Base-by-base conservation (phyloP, 345 rosid genomes). In the Viola odorata region DNA sequence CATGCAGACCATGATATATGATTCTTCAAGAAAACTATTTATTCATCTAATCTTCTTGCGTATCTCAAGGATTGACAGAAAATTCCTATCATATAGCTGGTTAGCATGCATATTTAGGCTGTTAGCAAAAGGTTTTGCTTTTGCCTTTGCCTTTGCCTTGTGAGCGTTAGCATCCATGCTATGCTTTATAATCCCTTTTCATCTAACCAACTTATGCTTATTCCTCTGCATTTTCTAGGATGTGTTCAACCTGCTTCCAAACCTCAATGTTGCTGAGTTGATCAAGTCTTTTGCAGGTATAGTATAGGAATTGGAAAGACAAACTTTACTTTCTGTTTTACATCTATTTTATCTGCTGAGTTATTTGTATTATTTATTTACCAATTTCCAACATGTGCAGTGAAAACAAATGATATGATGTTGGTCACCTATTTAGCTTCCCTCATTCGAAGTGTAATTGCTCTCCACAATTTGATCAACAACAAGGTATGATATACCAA, bases 391-490 rank as follows among this genome's bases (percentile, higher is more conserved):
- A 41, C 7, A 37, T 64, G 39, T 69, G 79, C 87, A 86, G 94
- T 86, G 77, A 89, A 89, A 84, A 89, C 94, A 45, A 86, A 89
- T 69, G 96, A 84, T 77, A 86, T 84, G 96, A 89, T 89, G 96
- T 72, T 86, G 67, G 96, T 89, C 23, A 86, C 81, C 47, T 86
- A 86, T 69, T 81, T 89, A 53, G 84, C 94, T 17, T 89, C 96
- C 48, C 88, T 89, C 62, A 83, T 84, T 58, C 77, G 94, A 57
- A 86, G 94, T 64, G 91, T 86, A 41, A 84, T 92, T 45, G 98
- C 98, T 0, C 89, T 92, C 45, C 97, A 92, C 74, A 89, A 87
- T 81, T 81, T 87, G 91, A 92, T 92, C 78, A 89, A 83, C 75
- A 85, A 92, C 78, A 92, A 92, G 94, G 98, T 89, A 23, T 23